These are phyloP conservation scores for Torulaspora delbrueckii DNA, from an alignment of 805 yeast species.

Conservation along the genomic window DNA sequence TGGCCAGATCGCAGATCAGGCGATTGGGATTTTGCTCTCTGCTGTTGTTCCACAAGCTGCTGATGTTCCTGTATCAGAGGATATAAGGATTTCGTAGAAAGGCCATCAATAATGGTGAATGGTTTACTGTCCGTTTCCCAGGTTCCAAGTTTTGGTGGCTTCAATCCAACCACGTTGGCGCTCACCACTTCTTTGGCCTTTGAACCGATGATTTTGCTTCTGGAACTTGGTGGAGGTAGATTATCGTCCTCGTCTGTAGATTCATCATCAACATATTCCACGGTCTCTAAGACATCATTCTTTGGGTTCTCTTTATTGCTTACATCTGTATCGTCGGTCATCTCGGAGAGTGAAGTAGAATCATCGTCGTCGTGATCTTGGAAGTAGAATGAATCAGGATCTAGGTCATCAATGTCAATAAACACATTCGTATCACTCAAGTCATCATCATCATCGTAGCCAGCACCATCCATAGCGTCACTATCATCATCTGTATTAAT, in stretches of 20 bases:
- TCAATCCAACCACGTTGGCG: slow-evolving; percentile 72
- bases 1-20: slow-evolving; percentile 16
- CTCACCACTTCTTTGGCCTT: slow-evolving; percentile 91
- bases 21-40: slow-evolving; percentile 27
- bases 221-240: slow-evolving; percentile 61
- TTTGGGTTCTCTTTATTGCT: slow-evolving; percentile 10
- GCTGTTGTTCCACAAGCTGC: slow-evolving; percentile 25
- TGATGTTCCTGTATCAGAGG: slow-evolving; percentile 41
- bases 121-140: slow-evolving; percentile 86
- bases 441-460: slow-evolving; percentile 33
- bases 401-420: slow-evolving; percentile 37
- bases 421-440: slow-evolving; percentile 39
- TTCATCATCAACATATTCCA: slow-evolving; percentile 61
- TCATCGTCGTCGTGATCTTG: slow-evolving; percentile 30
- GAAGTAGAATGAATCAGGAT: slow-evolving; percentile 36
- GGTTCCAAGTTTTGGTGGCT: slow-evolving; percentile 90
- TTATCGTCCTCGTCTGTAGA: slow-evolving; percentile 92
- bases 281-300: slow-evolving; percentile 34
- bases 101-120: slow-evolving; percentile 91
- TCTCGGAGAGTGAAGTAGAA: slow-evolving; percentile 24
- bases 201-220: slow-evolving; percentile 56
- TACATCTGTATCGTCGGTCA: slow-evolving; percentile 36
- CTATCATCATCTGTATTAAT: slow-evolving; percentile 20
- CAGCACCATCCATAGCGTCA: slow-evolving; percentile 23
- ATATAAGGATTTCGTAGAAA: slow-evolving; percentile 76